Conservation (phyloP, 306 rosid genomes). For the barrel medic (Medicago truncatula) region MtrunA17r5.0-ANR NC_053043.1:7824501-7825000, state of each 20-base stretch:
- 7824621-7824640: not conserved
- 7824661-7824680: not conserved
- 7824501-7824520: not conserved
- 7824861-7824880: conserved; percentile 60
- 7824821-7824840: conserved; percentile 18
- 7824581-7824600: not conserved
- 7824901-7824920: conserved; percentile 54
- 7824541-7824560: conserved; percentile 38
- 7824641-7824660: conserved; percentile 23
- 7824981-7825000: conserved; percentile 42
- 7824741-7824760: conserved; percentile 9
- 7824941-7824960: conserved; percentile 59
- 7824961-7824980: conserved; percentile 41
- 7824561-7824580: conserved; percentile 48
- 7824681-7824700: conserved; percentile 50
- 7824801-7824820: not conserved
- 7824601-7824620: not conserved
- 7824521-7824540: conserved; percentile 21
- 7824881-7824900: conserved; percentile 52
- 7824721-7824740: not conserved
- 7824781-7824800: not conserved
- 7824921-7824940: conserved; percentile 65
- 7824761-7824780: conserved; percentile 25
- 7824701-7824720: conserved; percentile 30
- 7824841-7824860: conserved; percentile 47